A percentile compares a stretch with the other conserved stretches of the same genome.
phyloP scores from a whole-genome alignment of 371 early-diverging fungal species.

The Haplosporangium sp. region DNA sequence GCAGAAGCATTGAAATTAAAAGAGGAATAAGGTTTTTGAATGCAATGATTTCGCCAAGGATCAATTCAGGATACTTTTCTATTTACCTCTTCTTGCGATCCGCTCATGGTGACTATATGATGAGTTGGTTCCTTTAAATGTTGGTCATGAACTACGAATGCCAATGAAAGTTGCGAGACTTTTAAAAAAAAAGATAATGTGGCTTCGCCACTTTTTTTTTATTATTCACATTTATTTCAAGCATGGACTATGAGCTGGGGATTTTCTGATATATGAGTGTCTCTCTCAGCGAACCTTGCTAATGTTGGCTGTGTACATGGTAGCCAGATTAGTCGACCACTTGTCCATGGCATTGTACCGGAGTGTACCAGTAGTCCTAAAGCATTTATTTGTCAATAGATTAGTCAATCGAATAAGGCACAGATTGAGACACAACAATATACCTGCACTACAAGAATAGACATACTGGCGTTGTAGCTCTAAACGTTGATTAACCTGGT shows the following conservation, averaged over 20 bases:
- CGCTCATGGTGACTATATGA: conserved; percentile 15
- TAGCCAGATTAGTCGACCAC: conserved; percentile 77
- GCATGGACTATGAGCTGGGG: too few species aligned
- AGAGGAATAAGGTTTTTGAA: background rate
- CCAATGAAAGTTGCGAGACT: too few species aligned
- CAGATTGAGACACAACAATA: background rate
- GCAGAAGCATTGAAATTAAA: background rate
- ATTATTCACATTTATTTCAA: too few species aligned
- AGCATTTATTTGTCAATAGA: background rate
- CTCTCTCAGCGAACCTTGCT: conserved; percentile 61
- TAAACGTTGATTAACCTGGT: conserved; percentile 82
- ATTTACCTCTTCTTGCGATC: conserved; percentile 36
- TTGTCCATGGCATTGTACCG: conserved; percentile 81
- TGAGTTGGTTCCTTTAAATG: background rate
- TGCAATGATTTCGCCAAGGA: background rate
- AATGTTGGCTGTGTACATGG: conserved; percentile 73
- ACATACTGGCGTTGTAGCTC: conserved; percentile 78
- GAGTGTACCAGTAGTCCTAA: conserved; percentile 73
- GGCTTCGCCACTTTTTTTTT: background rate
- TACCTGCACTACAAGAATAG: background rate
- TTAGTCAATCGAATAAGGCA: background rate
- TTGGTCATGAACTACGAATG: background rate
- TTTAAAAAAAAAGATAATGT: background rate
- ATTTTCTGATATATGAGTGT: background rate
- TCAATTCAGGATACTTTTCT: background rate